Evolutionary conservation across 257 asterid species (phyloP), one percentile per base, ranked within the genome.

Genomic region (Nemophila menziesii): DNA sequence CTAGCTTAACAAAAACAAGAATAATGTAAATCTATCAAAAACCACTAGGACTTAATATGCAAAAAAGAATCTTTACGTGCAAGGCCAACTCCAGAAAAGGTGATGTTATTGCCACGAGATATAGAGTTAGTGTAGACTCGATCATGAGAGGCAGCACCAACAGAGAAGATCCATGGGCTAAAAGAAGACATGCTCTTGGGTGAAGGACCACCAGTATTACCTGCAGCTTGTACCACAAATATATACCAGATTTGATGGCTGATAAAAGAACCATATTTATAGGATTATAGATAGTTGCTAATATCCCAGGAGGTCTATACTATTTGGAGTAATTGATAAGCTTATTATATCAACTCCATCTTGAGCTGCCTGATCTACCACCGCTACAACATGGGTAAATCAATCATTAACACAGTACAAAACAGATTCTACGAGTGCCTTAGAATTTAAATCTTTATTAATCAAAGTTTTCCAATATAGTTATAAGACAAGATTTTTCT

Each of bases 271-370:
- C 99, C 99, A 90, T 90, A 61, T 90, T 96, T 44, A 90, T 79
- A 24, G 99, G 99, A 55, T 90, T 90, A 66, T 85, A 85, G 79
- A 90, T 85, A 38, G 96, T 77, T 22, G 99, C 99, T 46, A n/a
- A n/a, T n/a, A 85, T 68, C 48, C 99, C 99, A 3, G 94, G 96
- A 26, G 99, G 99, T 6, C 96, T 93, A 58, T n/a, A n/a, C 99
- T 72, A 57, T 90, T 90, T 54, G 99, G 99, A 22, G 99, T 90
- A 64, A 85, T 77, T 24, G 99, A 90, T 68, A 90, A 69, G 67
- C 92, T 90, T 70, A 90, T 78, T 60, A 90, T 68, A 70, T 85
- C 87, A 57, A 90, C 99, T 37, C 94, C 92, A 58, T 90, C 99
- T 33, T 76, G 85, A 33, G 99, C 96, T 47, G 99, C 94, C n/a